Conservation (phyloP, 2,329 filamentous ascomycete genomes). For the Paracoccidioides brasiliensis region DNA sequence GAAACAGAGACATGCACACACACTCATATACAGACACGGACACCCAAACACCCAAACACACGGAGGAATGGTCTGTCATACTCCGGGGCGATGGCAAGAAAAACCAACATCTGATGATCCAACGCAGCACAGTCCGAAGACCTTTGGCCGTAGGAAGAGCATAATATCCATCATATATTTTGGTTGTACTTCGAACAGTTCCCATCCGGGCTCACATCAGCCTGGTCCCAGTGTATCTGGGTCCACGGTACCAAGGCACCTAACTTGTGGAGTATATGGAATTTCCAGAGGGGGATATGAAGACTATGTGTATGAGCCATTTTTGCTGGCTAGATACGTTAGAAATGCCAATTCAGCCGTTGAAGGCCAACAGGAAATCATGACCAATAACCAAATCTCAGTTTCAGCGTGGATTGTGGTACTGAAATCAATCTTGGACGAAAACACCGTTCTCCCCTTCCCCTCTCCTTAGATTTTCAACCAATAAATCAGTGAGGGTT, state of each 20-base stretch:
- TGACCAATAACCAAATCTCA: not conserved
- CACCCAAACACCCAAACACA: not conserved
- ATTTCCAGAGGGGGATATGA: not conserved
- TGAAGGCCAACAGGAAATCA: not conserved
- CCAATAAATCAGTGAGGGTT: not conserved
- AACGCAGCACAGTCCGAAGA: not conserved
- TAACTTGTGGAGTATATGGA: too few species aligned
- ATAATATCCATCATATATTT: not conserved
- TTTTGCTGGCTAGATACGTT: too few species aligned
- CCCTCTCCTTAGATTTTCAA: not conserved
- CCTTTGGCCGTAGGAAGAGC: not conserved
- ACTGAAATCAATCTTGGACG: not conserved
- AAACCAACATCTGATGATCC: not conserved
- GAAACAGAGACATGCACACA: too few species aligned
- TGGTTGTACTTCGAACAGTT: not conserved
- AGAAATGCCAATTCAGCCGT: too few species aligned
- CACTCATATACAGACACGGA: too few species aligned
- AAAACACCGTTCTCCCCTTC: not conserved
- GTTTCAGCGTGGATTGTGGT: not conserved
- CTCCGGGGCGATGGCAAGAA: not conserved
- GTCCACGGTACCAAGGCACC: too few species aligned
- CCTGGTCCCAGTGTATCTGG: too few species aligned
- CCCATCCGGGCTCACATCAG: not conserved
- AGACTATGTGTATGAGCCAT: too few species aligned
- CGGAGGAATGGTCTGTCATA: not conserved